Evolutionary conservation across 495 filamentous ascomycete genomes (phyloP).

Genomic region (Stereocaulon alpinum): DNA sequence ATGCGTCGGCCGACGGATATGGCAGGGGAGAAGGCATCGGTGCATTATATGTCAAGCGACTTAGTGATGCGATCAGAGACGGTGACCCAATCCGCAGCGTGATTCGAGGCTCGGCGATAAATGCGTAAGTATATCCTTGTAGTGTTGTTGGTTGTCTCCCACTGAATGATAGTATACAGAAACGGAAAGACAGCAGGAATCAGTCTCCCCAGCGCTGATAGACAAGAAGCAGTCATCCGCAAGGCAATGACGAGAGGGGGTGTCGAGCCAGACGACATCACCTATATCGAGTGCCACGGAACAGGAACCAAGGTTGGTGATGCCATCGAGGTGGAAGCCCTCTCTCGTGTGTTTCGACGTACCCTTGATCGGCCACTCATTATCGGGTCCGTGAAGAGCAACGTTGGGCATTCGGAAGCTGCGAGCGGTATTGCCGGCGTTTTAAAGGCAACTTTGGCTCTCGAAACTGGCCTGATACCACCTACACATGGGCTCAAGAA

Average conservation of each 20-base stretch:
- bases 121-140: too few species aligned
- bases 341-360: slow-evolving; percentile 29
- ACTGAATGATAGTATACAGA: too few species aligned
- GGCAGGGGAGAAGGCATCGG: slow-evolving; percentile 49
- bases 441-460: slow-evolving; percentile 24
- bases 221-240: slow-evolving; percentile 19
- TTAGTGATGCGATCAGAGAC: slow-evolving; percentile 41
- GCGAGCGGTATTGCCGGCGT: slow-evolving; percentile 24
- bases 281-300: slow-evolving; percentile 6
- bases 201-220: slow-evolving; percentile 21
- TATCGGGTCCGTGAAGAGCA: slow-evolving; percentile 26
- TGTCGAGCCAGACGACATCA: too few species aligned
- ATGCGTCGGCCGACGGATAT: slow-evolving; percentile 50
- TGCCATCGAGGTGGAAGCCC: slow-evolving; percentile 30
- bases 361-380: slow-evolving; percentile 1
- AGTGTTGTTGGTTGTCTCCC: too few species aligned
- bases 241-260: too few species aligned
- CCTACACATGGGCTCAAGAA: slow-evolving; percentile 30
- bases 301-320: slow-evolving; percentile 7
- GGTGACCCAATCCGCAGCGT: slow-evolving; percentile 48
- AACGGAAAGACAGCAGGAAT: slow-evolving; percentile 14
- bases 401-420: slow-evolving; percentile 30
- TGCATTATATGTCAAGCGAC: slow-evolving; percentile 46
- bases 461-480: slow-evolving; percentile 31
- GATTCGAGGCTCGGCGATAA: slow-evolving; percentile 43